Percentiles rank a stretch among this genome's conserved stretches.
Conservation (phyloP, 2,329 filamentous ascomycete species). For the Chaetomium sp. region DNA sequence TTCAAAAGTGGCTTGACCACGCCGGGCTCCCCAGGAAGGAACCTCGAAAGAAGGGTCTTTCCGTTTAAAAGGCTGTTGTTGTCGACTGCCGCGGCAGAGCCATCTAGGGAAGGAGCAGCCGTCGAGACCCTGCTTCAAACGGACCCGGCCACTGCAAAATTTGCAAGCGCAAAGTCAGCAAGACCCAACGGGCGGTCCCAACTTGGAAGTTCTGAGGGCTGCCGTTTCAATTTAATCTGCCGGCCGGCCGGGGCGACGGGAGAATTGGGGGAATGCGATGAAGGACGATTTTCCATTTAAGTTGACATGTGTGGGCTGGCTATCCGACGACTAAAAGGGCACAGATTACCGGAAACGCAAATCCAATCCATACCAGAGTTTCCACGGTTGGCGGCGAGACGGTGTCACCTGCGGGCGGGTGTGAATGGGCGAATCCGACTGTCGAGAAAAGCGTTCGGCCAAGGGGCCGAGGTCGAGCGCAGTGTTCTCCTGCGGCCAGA, state of each 20-base stretch:
- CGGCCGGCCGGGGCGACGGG: conserved; percentile 1
- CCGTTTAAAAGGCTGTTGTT: no score
- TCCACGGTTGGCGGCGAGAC: no score
- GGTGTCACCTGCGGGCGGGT: no score
- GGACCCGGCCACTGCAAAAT: conserved; percentile 5
- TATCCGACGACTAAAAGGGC: no score
- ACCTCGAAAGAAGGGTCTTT: no score
- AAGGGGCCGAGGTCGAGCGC: neutral
- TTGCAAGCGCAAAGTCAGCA: neutral
- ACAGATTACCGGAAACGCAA: no score
- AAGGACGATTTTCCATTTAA: neutral
- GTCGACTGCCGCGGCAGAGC: neutral
- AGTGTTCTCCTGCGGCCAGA: conserved; percentile 12
- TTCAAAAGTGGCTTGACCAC: no score
- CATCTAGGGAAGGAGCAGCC: neutral
- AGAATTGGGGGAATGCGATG: neutral
- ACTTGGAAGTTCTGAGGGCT: neutral
- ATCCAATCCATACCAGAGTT: no score
- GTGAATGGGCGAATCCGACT: no score
- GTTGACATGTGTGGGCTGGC: neutral
- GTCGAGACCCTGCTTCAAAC: neutral
- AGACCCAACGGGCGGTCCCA: neutral
- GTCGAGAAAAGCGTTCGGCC: no score
- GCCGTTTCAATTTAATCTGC: conserved; percentile 17
- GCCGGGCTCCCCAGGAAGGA: no score